These are phyloP conservation scores for Pterocarpus macrocarpus DNA, from an alignment of 306 rosid genomes.

Conservation along the genomic window DNA sequence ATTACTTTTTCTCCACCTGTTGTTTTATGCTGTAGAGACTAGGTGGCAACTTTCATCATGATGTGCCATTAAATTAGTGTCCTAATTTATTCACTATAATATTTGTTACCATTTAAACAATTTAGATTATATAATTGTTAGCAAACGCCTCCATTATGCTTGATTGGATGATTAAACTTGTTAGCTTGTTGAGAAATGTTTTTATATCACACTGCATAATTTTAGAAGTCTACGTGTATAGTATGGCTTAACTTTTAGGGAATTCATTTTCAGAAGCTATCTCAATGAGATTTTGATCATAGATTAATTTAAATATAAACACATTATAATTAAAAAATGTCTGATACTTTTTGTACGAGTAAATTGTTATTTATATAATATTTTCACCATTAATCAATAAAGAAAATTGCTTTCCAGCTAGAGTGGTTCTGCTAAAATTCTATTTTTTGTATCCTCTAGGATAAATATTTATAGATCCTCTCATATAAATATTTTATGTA, in stretches of 20 bases:
- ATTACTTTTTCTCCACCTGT: neutral
- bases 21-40: neutral
- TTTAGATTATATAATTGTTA: slow-evolving; percentile 11
- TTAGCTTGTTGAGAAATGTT: neutral
- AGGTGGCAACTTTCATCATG: slow-evolving; percentile 7
- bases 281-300: too few relatives aligned
- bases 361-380: too few relatives aligned
- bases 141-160: neutral
- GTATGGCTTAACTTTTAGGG: neutral
- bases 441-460: too few relatives aligned
- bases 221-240: neutral
- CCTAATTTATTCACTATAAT: neutral
- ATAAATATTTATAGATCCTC: too few relatives aligned
- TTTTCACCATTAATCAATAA: too few relatives aligned
- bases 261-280: neutral
- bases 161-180: neutral
- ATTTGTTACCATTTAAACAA: neutral
- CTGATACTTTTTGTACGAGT: too few relatives aligned
- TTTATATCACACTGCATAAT: neutral
- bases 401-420: too few relatives aligned
- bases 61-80: slow-evolving; percentile 5
- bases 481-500: too few relatives aligned
- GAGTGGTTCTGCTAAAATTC: too few relatives aligned
- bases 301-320: too few relatives aligned
- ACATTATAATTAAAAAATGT: too few relatives aligned